Evolutionary conservation across 2,329 filamentous ascomycete genomes (phyloP).

Genomic region (Hypomyces perniciosus): DNA sequence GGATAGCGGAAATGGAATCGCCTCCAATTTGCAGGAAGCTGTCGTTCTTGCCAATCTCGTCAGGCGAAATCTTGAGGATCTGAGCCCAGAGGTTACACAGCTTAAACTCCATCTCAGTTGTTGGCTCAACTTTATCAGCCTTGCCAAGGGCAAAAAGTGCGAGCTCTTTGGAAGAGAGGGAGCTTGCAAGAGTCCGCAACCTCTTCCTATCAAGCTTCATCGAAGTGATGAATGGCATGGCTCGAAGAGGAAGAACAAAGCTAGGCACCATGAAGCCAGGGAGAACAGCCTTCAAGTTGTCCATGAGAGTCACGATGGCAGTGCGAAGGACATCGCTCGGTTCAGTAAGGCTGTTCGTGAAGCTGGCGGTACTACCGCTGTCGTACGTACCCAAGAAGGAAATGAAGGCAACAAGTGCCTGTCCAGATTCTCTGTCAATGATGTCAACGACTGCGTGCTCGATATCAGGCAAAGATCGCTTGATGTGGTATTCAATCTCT

Average conservation of each 20-base stretch:
- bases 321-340: neutral
- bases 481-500: constrained; percentile 15
- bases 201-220: constrained; percentile 14
- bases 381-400: neutral
- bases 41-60: constrained; percentile 20
- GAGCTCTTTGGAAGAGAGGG: constrained; percentile 10
- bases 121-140: constrained; percentile 13
- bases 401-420: constrained; percentile 6
- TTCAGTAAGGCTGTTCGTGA: neutral
- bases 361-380: neutral
- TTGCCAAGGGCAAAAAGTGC: constrained; percentile 1
- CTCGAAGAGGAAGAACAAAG: constrained; percentile 12
- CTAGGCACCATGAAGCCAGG: constrained; percentile 17
- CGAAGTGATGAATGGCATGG: constrained; percentile 15
- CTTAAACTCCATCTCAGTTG: constrained; percentile 13
- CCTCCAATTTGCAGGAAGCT: constrained; percentile 25
- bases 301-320: neutral
- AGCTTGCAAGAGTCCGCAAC: neutral
- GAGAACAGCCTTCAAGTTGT: constrained; percentile 9
- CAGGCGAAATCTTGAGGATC: constrained; percentile 23
- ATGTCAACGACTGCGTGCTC: constrained; percentile 6
- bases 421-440: neutral
- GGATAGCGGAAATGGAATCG: constrained; percentile 41
- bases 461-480: neutral
- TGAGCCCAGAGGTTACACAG: constrained; percentile 24